Evolutionary conservation across 768 basidiomycete species (phyloP), one percentile per base, ranked within the genome.

Genomic region (Mycena metata): DNA sequence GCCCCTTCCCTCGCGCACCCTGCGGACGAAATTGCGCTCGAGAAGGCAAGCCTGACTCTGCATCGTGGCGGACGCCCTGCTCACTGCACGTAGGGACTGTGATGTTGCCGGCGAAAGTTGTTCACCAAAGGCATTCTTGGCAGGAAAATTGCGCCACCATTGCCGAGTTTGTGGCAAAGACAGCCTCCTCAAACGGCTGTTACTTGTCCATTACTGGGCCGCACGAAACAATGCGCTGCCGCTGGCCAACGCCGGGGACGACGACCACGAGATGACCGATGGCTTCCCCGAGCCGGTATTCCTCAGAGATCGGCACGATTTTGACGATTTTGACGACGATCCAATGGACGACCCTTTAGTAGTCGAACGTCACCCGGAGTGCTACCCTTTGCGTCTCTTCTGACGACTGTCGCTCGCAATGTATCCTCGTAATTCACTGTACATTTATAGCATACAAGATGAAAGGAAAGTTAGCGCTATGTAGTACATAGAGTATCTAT

Each of bases 191-290:
- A 72, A 72, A 33, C 67, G 70, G 26, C 64, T 72, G 4, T 51
- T 72, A 66, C 77, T 78, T 52, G 76, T 86, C 45, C 69, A 83
- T 36, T 77, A 76, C 12, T 75, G 85, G 54, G 84, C 77, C 16
- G 79, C 80, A 64, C 65, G 77, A 63, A 63, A 88, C 74, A 69
- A 85, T 47, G 83, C 84, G 1, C 83, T 86, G 82, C 39, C 47
- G 10, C 41, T 50, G 16, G 15, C 60, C 46, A 9, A 30, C 39
- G 79, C 83, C 65, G 80, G 81, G 56, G 72, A 69, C 54, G 62
- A 62, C 33, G 62, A 69, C 63, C 66, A 60, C 15, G 73, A 78
- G 43, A 73, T 79, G 39, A 84, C 83, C 45, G 54, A 52, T 7
- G 21, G 49, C 49, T 56, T 65, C 45, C 70, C 70, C 3, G 15